Conservation (phyloP, 2,329 filamentous ascomycete species). For the Talaromyces pinophilus region DNA sequence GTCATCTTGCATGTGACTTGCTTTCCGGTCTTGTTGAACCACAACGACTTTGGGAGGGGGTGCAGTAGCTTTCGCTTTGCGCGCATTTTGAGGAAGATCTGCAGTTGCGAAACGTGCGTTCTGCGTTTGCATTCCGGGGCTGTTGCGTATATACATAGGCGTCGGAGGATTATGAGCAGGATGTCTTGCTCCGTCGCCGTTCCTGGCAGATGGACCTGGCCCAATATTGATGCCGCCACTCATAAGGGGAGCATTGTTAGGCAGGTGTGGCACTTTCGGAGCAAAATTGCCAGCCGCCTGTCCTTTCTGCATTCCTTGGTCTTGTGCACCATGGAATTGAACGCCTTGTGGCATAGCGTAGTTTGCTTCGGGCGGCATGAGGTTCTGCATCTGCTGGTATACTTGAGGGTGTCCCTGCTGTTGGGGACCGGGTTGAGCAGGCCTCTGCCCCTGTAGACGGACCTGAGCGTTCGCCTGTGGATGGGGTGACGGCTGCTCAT, state of each 20-base stretch:
- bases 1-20: constrained; percentile 26
- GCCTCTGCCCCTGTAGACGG: not conserved
- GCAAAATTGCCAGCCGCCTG: not conserved
- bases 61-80: not conserved
- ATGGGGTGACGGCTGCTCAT: not conserved
- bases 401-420: not conserved
- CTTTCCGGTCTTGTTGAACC: constrained; percentile 14
- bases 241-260: not conserved
- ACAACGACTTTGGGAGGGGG: constrained; percentile 15
- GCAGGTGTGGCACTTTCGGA: not conserved
- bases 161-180: constrained; percentile 1
- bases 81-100: not conserved
- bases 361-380: not conserved
- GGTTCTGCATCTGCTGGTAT: not conserved
- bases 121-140: not conserved
- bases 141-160: not conserved
- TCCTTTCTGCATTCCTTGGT: constrained; percentile 2
- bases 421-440: not conserved
- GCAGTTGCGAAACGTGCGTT: not conserved
- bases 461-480: not conserved
- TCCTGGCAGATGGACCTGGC: not conserved
- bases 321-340: not conserved
- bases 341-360: not conserved
- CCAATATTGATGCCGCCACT: not conserved
- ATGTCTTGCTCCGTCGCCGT: not conserved